Conservation (phyloP, 495 filamentous ascomycete species). For the Talaromyces wortmannii region DNA sequence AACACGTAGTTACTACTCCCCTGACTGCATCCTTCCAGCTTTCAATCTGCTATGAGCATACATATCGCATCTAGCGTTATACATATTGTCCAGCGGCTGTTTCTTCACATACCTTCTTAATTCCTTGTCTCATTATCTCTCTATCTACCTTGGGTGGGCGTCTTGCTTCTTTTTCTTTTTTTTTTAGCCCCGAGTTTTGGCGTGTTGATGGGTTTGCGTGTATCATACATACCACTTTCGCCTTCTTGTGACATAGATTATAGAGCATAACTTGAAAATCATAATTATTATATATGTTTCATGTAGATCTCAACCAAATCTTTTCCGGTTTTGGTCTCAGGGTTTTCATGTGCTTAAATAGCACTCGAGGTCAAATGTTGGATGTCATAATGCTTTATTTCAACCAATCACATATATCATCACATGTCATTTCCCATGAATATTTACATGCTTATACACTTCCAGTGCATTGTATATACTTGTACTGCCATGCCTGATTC, state of each 20-base stretch:
- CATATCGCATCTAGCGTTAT: conserved; percentile 5
- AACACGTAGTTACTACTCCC: not conserved
- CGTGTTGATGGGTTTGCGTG: conserved; percentile 1
- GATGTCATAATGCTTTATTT: too few species aligned
- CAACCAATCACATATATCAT: too few species aligned
- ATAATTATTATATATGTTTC: not conserved
- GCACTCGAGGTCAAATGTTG: too few species aligned
- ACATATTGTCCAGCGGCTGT: conserved; percentile 6
- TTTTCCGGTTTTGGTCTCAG: too few species aligned
- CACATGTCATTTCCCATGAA: too few species aligned
- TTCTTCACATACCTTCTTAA: not conserved
- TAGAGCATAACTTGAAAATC: not conserved
- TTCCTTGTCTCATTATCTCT: not conserved
- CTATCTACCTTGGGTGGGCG: not conserved
- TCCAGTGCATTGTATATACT: too few species aligned
- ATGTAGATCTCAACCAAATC: too few species aligned
- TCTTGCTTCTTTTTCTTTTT: not conserved
- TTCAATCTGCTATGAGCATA: not conserved
- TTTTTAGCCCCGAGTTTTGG: not conserved
- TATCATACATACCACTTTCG: conserved; percentile 6
- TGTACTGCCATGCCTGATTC: not conserved
- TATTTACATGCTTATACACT: too few species aligned
- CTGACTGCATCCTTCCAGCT: not conserved
- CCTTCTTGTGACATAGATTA: conserved; percentile 8
- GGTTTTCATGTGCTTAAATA: too few species aligned